Base-by-base conservation (phyloP, 2,329 filamentous ascomycete species). In the Hypocreales sp. region DNA sequence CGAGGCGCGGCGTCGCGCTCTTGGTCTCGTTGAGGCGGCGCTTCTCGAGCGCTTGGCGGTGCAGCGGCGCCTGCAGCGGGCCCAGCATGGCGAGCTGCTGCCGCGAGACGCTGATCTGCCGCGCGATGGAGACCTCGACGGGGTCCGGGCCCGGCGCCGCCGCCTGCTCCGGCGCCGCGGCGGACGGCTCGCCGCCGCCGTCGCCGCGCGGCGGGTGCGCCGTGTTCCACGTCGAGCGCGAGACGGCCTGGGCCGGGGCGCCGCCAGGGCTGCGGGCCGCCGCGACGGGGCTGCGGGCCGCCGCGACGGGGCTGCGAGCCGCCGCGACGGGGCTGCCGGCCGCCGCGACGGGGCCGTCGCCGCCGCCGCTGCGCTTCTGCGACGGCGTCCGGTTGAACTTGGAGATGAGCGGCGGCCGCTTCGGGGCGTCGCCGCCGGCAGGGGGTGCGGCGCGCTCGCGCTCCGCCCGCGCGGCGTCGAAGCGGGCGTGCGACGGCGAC, bases 81-180 rank as follows among this genome's bases (percentile, higher is more conserved):
- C 64, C 59, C 12, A 77, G 51, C 35, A 76, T 51, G 40, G 65
- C 61, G 12, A 67, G 58, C 46, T 78, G 74, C 46, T 72, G 61
- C 9, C 64, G 55, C 9, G 71, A 75, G 15, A 79, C 56, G 36
- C 67, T 75, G 37, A 79, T 76, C 44, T 79, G 72, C 2, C 75
- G 59, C 1, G 73, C 73, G 37, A 79, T 78, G 2, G 72, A 77
- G 24, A 75, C 59, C 46, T 77, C 67, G 4, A 74, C 71, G 2
- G 72, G 67, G 23, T 60, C 60, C 35, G 14, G 16, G 15, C n/a
- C n/a, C n/a, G n/a, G n/a, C n/a, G 63, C 61, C 10, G 67, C 47
- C 6, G 53, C 56, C 14, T 41, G 37, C 12, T 37, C 30, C 9
- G 28, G 38, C 3, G 39, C 37, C 7, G 40, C 33, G 13, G 42